Base-by-base conservation (phyloP, 2,329 filamentous ascomycete species). In the Exserohilum rostratum region DNA sequence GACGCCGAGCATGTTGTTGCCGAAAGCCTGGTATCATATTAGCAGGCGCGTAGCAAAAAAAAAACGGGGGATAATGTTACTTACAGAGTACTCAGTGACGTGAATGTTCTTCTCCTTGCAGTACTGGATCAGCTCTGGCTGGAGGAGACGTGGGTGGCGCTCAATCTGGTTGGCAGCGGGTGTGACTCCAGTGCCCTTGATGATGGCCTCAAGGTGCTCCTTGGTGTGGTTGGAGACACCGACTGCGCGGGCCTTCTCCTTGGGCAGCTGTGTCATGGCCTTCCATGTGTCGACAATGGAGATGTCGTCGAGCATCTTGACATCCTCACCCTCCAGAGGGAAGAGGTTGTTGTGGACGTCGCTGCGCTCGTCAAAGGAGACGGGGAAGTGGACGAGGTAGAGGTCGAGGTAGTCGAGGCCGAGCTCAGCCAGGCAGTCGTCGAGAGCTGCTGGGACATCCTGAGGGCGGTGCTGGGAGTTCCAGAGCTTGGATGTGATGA, bases 331-430 rank as follows among this genome's bases (percentile, higher is more conserved):
- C 35, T 62, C 52, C 2, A 69, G 46, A 18, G 66, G 66, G 52
- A 69, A 69, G 35, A 69, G 60, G 48, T 62, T 64, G 51, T 62
- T 60, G 58, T 69, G 58, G 15, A 59, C 55, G 33, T 79, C 73
- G 18, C 76, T 73, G n/a, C 80, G 78, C 20, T 78, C 74, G 42
- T 79, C 78, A 68, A 83, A 85, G 0, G 84, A 76, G 9, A 80
- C 78, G 0, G 84, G 84, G 81, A 82, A 90, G 74, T 90, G 87
- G 65, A 95, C 85, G 67, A 93, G 83, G 84, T 88, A 96, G 62
- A 96, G 85, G 76, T 96, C 91, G 77, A 96, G 93, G 83, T 96
- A 95, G 71, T 93, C 91, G 62, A 96, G 62, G 73, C 62, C 88
- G 85, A 90, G 89, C 93, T 82, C 93, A 48, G 86, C 83, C 68